Evolutionary conservation across 1,284 basidiomycete genomes (phyloP), one percentile per base, ranked within the genome.

Genomic region (Cryptococcus sp.): DNA sequence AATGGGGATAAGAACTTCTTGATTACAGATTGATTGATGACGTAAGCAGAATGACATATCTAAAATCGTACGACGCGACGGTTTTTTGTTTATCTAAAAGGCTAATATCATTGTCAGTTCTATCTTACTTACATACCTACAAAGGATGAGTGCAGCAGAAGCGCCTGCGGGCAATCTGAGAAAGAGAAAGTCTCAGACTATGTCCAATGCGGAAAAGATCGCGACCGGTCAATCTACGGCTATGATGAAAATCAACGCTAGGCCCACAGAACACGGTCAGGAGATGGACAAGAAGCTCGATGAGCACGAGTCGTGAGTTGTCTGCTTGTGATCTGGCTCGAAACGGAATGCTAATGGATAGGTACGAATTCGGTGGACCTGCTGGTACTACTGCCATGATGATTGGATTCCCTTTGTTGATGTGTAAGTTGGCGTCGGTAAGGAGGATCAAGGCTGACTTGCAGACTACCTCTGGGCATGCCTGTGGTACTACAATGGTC

Each of bases 401-500:
- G 88, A 80, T 86, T 25, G 85, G 88, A 48, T 99, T 98, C 75
- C 94, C 94, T 0, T 31, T 66, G 18, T 56, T 77, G 28, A 77
- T 77, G 75, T 77, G 74, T 76, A 48, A 60, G 73, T 69, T 11
- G 11, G 36, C 36, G 36, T 39, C 4, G 16, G 4, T 19, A 39
- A 4, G 36, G 16, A 14, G 14, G 16, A 19, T 39, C 28, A 28
- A 11, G 36, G 36, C 36, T 39, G 36, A 39, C 14, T 5, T 5
- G 14, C 92, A 93, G 98, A 98, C 77, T 98, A 98, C 78, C 83
- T 98, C 61, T 98, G 91, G 90, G 91, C 92, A 62, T 99, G 96
- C 69, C 81, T 98, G 37, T 92, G 88, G 83, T 96, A 92, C 76
- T 93, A 98, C 72, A 87, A 97, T 61, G 94, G 94, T 49, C 80